A percentile compares a stretch with the other conserved stretches of the same genome.
phyloP scores from a whole-genome alignment of 2,329 filamentous ascomycete genomes.

The Venturiaceae sp. region DNA sequence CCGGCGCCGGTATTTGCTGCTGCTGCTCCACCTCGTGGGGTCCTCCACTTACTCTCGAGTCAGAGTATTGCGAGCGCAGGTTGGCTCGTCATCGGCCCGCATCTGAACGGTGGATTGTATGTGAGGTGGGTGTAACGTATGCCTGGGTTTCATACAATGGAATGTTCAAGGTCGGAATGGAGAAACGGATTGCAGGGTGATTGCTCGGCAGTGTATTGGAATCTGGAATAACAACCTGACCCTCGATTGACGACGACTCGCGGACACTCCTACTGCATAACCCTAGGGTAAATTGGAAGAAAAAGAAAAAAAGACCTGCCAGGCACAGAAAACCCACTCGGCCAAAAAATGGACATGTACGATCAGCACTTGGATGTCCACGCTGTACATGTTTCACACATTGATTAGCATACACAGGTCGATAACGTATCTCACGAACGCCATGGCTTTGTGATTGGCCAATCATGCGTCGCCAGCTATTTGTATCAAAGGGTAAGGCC shows the following conservation, averaged over 20 bases:
- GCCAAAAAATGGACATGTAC: not conserved
- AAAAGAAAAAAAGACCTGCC: not conserved
- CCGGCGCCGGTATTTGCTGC: not conserved
- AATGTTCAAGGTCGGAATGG: not conserved
- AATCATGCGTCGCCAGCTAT: not conserved
- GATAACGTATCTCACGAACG: too few relatives aligned
- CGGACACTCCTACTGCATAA: too few relatives aligned
- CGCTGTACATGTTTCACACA: not conserved
- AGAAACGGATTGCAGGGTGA: not conserved
- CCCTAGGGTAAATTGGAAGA: not conserved
- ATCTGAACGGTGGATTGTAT: not conserved
- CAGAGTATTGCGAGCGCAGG: not conserved
- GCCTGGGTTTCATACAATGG: too few relatives aligned
- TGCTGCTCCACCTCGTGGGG: not conserved
- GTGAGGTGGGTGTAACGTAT: not conserved
- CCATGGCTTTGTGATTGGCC: not conserved
- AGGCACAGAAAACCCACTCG: not conserved
- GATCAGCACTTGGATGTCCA: not conserved
- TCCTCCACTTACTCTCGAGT: not conserved
- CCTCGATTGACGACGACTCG: not conserved
- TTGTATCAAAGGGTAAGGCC: not conserved
- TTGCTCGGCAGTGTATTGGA: not conserved
- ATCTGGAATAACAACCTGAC: not conserved
- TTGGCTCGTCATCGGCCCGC: not conserved
- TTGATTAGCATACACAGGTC: not conserved